Conservation (phyloP, 139 green algal genomes). For the Tetradesmus obliquus region DNA sequence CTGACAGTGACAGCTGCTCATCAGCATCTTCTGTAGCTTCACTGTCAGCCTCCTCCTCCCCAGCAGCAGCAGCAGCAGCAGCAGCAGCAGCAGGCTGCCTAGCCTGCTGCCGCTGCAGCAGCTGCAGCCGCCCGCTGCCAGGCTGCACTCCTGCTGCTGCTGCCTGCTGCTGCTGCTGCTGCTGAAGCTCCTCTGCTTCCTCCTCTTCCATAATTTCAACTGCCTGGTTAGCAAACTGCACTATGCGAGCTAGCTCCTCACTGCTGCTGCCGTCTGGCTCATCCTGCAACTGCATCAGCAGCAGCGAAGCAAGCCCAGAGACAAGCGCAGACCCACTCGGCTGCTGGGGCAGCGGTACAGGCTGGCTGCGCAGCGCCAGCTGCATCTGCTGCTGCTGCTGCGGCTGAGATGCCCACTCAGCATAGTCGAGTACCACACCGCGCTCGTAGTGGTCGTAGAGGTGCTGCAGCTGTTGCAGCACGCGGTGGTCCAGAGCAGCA, state of each 20-base stretch:
- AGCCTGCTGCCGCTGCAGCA: background rate
- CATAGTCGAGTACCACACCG: background rate
- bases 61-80: background rate
- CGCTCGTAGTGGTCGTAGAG: background rate
- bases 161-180: too few relatives aligned
- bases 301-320: background rate
- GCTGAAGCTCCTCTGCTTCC: background rate
- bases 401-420: background rate
- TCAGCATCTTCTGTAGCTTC: background rate
- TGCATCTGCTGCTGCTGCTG: background rate
- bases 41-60: background rate
- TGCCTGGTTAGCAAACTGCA: background rate
- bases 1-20: background rate
- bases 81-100: background rate
- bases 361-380: background rate
- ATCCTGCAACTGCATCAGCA: too few relatives aligned
- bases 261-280: too few relatives aligned
- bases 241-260: too few relatives aligned
- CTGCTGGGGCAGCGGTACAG: background rate
- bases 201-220: background rate
- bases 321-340: background rate
- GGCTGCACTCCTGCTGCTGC: background rate
- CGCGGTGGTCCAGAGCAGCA: too few relatives aligned
- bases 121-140: background rate
- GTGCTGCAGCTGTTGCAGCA: background rate